Percentiles rank a stretch among this genome's conserved stretches.
Evolutionary conservation across 148 eudicot species (phyloP).

Genomic region (Rhododendron mucronatum): DNA sequence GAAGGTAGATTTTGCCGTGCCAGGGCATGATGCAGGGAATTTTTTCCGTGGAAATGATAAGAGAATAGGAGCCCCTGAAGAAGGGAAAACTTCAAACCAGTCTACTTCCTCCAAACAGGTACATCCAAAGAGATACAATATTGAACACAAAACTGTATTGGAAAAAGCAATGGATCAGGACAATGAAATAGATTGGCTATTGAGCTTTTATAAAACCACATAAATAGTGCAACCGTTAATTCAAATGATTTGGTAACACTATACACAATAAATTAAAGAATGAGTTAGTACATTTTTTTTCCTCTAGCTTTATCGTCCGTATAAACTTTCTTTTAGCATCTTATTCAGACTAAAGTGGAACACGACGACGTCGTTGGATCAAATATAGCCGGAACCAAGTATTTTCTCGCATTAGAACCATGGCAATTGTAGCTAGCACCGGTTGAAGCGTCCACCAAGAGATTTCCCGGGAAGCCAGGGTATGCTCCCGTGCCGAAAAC

Average conservation of each 20-base stretch:
- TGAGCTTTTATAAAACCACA: background rate
- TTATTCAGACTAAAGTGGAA: constrained; percentile 2
- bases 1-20: too few species aligned
- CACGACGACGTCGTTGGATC: constrained; percentile 14
- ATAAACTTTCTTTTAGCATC: background rate
- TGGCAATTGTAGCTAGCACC: constrained; percentile 24
- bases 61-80: too few species aligned
- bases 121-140: too few species aligned
- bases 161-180: background rate
- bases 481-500: constrained; percentile 12
- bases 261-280: background rate
- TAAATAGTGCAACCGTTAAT: background rate
- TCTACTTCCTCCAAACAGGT: background rate
- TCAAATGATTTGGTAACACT: background rate
- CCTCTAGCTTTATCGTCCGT: background rate
- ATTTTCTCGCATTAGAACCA: constrained; percentile 18
- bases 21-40: too few species aligned
- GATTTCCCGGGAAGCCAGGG: constrained; percentile 19
- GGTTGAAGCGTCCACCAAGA: constrained; percentile 15
- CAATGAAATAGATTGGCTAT: background rate
- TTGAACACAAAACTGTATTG: background rate
- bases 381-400: constrained; percentile 19
- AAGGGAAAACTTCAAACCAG: background rate
- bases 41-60: too few species aligned
- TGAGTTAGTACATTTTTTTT: background rate